Evolutionary conservation across 1,284 basidiomycete species (phyloP), one percentile per base, ranked within the genome.

Genomic region (Bondarzewia mesenterica): DNA sequence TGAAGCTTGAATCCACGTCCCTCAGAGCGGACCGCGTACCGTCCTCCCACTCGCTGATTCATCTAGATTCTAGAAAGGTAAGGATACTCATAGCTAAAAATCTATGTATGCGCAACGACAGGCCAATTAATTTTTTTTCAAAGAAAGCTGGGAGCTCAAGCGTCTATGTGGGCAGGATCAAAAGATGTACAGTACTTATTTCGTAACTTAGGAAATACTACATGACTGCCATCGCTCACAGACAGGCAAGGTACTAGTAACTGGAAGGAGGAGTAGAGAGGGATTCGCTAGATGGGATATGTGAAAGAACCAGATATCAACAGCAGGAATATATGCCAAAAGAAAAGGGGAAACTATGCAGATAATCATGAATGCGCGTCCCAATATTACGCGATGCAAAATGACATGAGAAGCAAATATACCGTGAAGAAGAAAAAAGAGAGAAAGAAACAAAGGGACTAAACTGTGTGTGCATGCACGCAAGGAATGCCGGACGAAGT

Each of bases 251-350:
- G 20, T 14, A 10, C n/a, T 26, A 26, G 16, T 40, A n/a, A 4
- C 22, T 12, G 5, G 12, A 21, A 93, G 90, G 91, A 91, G 80
- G 89, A 91, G 82, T 93, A 90, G 89, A 88, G 92, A 69, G 91
- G 93, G 66, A 89, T 94, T 67, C 88, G 77, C 57, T 70, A 68
- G 49, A 73, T 5, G 41, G 39, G 36, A 27, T 52, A 40, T 44
- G 51, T n/a, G n/a, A n/a, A 26, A 22, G 26, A 36, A 40, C 29
- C 22, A 40, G 36, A 47, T 42, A 42, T 42, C n/a, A 16, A n/a
- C n/a, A n/a, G n/a, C n/a, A n/a, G n/a, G n/a, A n/a, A n/a, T n/a
- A n/a, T n/a, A n/a, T n/a, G n/a, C n/a, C n/a, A n/a, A n/a, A n/a
- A n/a, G n/a, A n/a, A n/a, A n/a, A n/a, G n/a, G n/a, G n/a, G n/a